These are phyloP conservation scores for Sugiyamaella boreocaroliniensis DNA, from an alignment of 805 yeast genomes.

Conservation along the genomic window DNA sequence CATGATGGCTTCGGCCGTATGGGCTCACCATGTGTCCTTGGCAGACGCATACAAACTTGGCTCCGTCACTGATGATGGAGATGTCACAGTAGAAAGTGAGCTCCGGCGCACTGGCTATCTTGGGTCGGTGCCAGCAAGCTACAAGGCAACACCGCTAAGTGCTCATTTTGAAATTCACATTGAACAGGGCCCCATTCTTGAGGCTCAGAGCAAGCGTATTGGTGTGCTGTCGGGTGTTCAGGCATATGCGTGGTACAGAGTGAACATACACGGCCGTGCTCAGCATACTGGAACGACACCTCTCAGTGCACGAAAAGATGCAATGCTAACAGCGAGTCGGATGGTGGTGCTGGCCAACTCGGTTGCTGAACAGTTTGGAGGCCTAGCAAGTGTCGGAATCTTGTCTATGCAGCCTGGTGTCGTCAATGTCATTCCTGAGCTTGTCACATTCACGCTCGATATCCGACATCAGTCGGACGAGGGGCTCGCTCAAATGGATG, in stretches of 20 bases:
- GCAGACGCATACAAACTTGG: constrained; percentile 45
- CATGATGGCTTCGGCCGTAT: constrained; percentile 59
- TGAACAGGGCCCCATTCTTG: constrained; percentile 69
- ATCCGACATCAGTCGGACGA: constrained; percentile 47
- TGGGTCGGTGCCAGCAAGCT: constrained; percentile 45
- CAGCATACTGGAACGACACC: constrained; percentile 74
- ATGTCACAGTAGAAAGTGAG: constrained; percentile 46
- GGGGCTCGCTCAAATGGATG: not conserved
- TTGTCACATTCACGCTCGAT: constrained; percentile 52
- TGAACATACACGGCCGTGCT: constrained; percentile 51
- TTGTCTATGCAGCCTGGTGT: constrained; percentile 50
- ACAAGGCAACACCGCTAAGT: constrained; percentile 46
- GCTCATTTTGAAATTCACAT: constrained; percentile 71
- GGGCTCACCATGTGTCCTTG: constrained; percentile 47
- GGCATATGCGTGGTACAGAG: constrained; percentile 54
- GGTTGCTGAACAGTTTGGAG: constrained; percentile 44
- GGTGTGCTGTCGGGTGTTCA: constrained; percentile 65
- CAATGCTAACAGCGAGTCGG: constrained; percentile 50
- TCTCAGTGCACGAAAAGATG: constrained; percentile 50
- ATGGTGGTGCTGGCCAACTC: constrained; percentile 51
- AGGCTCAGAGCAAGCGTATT: constrained; percentile 45
- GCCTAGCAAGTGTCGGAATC: constrained; percentile 53
- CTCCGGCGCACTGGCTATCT: constrained; percentile 54
- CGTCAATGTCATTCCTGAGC: constrained; percentile 60
- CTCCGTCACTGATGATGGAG: constrained; percentile 44